Percentiles rank a stretch among this genome's conserved stretches.
Conservation (phyloP, 2,329 filamentous ascomycete genomes). For the Fusarium haematococcum region DNA sequence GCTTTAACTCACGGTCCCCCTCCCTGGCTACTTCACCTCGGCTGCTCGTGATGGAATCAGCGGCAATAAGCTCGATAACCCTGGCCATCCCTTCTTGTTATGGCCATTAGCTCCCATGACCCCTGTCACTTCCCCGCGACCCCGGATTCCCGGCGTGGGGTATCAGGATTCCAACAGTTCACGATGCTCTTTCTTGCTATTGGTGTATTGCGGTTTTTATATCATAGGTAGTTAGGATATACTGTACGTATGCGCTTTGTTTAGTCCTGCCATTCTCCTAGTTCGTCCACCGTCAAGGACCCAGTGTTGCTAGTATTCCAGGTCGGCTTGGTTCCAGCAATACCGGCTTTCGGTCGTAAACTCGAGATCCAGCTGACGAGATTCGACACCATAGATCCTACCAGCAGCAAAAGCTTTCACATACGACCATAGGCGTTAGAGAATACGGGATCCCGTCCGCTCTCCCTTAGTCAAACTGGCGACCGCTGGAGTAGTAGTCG, state of each 20-base stretch:
- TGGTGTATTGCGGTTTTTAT: background rate
- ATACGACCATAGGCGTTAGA: background rate
- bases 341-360: background rate
- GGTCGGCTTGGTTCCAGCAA: background rate
- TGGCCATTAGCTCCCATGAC: background rate
- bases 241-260: no score
- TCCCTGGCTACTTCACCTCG: slow-evolving; percentile 2
- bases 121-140: background rate
- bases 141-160: background rate
- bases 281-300: background rate
- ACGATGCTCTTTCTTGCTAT: background rate
- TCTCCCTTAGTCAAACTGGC: background rate
- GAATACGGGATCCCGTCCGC: background rate
- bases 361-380: background rate
- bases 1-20: background rate
- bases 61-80: background rate
- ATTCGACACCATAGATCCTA: background rate
- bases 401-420: background rate
- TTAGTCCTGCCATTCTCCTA: background rate
- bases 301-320: background rate
- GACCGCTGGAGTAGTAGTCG: background rate
- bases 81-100: background rate
- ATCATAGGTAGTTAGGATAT: no score
- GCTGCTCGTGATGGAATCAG: background rate
- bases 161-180: background rate